Conservation (phyloP, 768 basidiomycete species). For the Boletus sp. region DNA sequence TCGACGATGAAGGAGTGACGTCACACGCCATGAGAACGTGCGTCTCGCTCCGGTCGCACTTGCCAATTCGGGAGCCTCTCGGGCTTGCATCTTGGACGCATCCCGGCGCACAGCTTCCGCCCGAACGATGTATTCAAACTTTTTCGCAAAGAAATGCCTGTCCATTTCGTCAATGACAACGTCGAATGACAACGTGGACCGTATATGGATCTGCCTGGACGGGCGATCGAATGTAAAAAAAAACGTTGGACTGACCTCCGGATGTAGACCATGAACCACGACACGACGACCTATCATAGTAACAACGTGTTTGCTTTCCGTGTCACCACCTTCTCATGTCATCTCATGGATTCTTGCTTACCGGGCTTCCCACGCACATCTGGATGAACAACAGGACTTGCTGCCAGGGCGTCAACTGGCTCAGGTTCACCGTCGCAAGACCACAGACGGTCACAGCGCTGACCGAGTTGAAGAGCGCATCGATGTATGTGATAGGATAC, state of each 20-base stretch:
- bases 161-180: background rate
- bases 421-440: slow-evolving; percentile 67
- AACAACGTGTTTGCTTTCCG: background rate
- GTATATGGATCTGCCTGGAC: no score
- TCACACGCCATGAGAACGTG: slow-evolving; percentile 28
- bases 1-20: slow-evolving; percentile 34
- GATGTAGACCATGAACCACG: slow-evolving; percentile 81
- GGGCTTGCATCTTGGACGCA: slow-evolving; percentile 17
- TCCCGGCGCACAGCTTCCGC: slow-evolving; percentile 37
- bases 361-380: slow-evolving; percentile 76
- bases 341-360: slow-evolving; percentile 36
- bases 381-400: slow-evolving; percentile 70
- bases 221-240: background rate
- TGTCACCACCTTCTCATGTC: background rate
- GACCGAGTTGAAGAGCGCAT: slow-evolving; percentile 74
- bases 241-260: slow-evolving; percentile 49
- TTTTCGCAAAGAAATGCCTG: slow-evolving; percentile 70
- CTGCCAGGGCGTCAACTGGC: slow-evolving; percentile 66
- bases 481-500: slow-evolving; percentile 69
- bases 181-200: no score
- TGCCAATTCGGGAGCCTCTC: slow-evolving; percentile 22
- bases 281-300: slow-evolving; percentile 60
- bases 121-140: slow-evolving; percentile 60
- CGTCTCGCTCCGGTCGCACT: slow-evolving; percentile 10
- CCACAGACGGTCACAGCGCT: slow-evolving; percentile 80